Base-by-base conservation (phyloP, 2,329 filamentous ascomycete genomes). In the Calonectria pseudoturangicola region DNA sequence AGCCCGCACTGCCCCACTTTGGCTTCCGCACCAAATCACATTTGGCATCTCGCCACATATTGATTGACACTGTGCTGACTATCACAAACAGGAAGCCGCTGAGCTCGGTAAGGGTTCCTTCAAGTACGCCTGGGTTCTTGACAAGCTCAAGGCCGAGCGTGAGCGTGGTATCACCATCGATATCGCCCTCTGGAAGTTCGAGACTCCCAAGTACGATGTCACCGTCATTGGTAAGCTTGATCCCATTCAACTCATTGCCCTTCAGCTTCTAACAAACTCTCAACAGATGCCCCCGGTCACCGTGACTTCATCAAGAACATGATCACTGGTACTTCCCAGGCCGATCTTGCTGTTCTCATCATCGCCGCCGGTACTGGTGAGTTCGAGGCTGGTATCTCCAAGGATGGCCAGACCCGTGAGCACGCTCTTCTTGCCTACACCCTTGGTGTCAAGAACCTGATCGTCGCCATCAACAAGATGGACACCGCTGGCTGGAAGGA, bases 291-390 rank as follows among this genome's bases (percentile, higher is more conserved):
- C 88, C 97, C 97, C 85, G 97, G 97, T 90, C 97, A 99, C 91
- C 96, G 97, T 97, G 97, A 99, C 87, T 99, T 98, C 93, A 98
- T 99, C 95, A 99, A 99, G 96, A 99, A 98, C 96, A 99, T 99
- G 97, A 99, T 99, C 89, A 98, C 97, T 94, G 97, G 97, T 96
- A 98, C 97, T 86, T 99, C 97, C 89, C 97, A 98, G 94, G 97
- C 97, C 84, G 97, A 99, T 87, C 98, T 97, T 91, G 97, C 97
- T 86, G 95, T 99, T 88, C 96, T 99, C 92, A 98, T 99, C 91
- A 99, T 99, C 90, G 97, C 96, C 84, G 95, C 97, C 86, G 97
- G 97, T 92, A 98, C 95, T 95, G 97, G 97, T 98, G 97, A 99
- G 93, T 99, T 99, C 93, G 97, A 99, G 93, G 97, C 97, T 94